Base-by-base conservation (phyloP, 1,284 basidiomycete species). In the Leccinum ponderosum region DNA sequence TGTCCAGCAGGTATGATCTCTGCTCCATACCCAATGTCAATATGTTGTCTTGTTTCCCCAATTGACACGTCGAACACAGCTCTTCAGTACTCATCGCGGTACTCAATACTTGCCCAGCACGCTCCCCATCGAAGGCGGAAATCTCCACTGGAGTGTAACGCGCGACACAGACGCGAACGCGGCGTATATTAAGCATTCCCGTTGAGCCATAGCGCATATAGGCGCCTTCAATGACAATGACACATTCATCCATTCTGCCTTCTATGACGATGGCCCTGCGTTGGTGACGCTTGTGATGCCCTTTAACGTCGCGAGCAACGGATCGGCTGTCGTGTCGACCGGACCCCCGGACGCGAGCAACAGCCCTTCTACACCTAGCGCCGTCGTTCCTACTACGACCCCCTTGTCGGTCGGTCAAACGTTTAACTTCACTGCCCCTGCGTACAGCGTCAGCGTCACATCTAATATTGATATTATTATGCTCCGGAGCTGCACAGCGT, bases 31-130 rank as follows among this genome's bases (percentile, higher is more conserved):
- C 48, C 27, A 15, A 17, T 48, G 14, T 8, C 22, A 2, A 29
- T 29, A 25, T 15, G n/a, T 15, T 8, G 5, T 52, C 8, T 17
- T 15, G 3, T 15, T 35, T 27, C 29, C 15, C 9, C 4, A 2
- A 39, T 27, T 67, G 3, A 72, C 29, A 1, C 42, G 15, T 17
- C 4, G 17, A 44, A 7, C 29, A n/a, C 58, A 88, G 84, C 78
- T 90, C 50, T 90, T 90, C 75, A 84, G 84, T 61, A 62, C 80
- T 29, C 85, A 86, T 69, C 75, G 80, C 27, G 87, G 87, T 4
- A 83, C 86, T 54, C 80, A 82, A 63, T 89, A 87, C 63, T 71
- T 89, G 2, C 84, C 87, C 3, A 88, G 85, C 69, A 87, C 85
- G 0, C 78, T 88, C 4, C 87, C 87, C 0, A 73, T 66, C 27